phyloP scores from a whole-genome alignment of 202 grass and related monocot genomes.

The Schoenoplectus tabernaemontani region DNA sequence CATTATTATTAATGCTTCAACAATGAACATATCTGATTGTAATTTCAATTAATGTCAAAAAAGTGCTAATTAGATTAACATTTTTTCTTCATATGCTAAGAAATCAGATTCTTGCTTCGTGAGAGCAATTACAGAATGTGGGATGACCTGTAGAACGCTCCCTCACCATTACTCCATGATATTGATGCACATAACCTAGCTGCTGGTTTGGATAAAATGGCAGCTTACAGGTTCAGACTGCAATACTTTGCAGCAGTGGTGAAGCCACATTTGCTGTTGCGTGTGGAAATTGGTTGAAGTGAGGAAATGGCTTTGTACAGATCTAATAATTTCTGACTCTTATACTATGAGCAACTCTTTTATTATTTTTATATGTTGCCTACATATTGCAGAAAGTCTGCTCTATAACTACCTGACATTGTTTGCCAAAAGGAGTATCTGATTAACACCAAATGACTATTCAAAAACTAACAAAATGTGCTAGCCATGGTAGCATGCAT shows the following conservation, averaged over 20 bases:
- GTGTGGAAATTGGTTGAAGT: not conserved
- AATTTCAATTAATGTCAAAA: not conserved
- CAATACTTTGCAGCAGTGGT: not conserved
- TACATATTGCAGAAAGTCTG: not conserved
- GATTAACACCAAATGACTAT: not conserved
- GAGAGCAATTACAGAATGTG: not conserved
- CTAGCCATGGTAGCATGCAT: constrained; percentile 12
- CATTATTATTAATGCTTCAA: not conserved
- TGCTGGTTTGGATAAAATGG: not conserved
- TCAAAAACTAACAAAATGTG: not conserved
- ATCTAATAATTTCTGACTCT: not conserved
- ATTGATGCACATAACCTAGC: not conserved
- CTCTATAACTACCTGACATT: not conserved
- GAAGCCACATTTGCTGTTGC: not conserved
- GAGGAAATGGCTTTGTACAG: not conserved
- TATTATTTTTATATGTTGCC: not conserved
- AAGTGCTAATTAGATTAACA: not conserved
- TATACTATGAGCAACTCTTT: not conserved
- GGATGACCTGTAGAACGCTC: not conserved
- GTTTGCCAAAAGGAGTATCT: not conserved
- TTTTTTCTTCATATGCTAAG: not conserved
- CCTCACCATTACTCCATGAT: not conserved
- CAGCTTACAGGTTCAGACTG: not conserved
- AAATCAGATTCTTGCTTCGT: not conserved
- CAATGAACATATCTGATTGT: not conserved